A percentile compares a stretch with the other conserved stretches of the same genome.
These are phyloP conservation scores for Aspergillus pseudoterreus DNA, from an alignment of 2,329 filamentous ascomycete genomes.

Conservation along the genomic window DNA sequence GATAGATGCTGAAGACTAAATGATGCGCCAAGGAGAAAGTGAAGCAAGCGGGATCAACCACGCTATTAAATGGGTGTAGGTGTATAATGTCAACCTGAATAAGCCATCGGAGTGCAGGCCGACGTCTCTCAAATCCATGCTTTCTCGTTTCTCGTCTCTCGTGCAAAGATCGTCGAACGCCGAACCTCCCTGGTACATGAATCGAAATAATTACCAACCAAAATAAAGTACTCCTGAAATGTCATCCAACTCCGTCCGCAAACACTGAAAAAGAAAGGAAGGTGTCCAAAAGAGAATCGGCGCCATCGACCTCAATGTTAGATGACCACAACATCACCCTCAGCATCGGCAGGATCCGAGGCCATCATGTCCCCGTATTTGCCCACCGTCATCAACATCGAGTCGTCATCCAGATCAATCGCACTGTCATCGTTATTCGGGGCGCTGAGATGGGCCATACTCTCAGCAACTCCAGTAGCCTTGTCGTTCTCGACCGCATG, in stretches of 20 bases:
- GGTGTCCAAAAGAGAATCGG: slow-evolving; percentile 11
- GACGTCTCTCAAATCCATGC: slow-evolving; percentile 20
- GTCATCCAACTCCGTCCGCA: slow-evolving; percentile 29
- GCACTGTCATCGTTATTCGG: slow-evolving; percentile 65
- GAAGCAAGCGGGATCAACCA: slow-evolving; percentile 17
- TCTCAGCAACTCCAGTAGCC: slow-evolving; percentile 45
- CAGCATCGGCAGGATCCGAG: slow-evolving; percentile 43
- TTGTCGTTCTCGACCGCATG: slow-evolving; percentile 35
- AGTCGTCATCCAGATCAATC: slow-evolving; percentile 60
- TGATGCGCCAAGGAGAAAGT: slow-evolving; percentile 1
- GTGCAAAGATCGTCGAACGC: slow-evolving; percentile 27
- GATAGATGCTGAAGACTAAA: background rate
- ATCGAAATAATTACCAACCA: slow-evolving; percentile 19
- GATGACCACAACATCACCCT: slow-evolving; percentile 45
- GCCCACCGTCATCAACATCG: slow-evolving; percentile 38
- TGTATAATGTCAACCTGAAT: slow-evolving; percentile 12
- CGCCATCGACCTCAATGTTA: slow-evolving; percentile 19
- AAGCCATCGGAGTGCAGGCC: slow-evolving; percentile 11
- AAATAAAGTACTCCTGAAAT: slow-evolving; percentile 23
- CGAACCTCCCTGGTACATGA: slow-evolving; percentile 18
- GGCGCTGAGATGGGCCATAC: slow-evolving; percentile 28
- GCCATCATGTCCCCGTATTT: slow-evolving; percentile 46
- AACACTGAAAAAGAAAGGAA: slow-evolving; percentile 16
- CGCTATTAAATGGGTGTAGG: slow-evolving; percentile 19
- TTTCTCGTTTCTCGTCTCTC: slow-evolving; percentile 29